Evolutionary conservation across 441 rosid species (phyloP), one percentile per base, ranked within the genome.

Genomic region (Croton laevigatus): DNA sequence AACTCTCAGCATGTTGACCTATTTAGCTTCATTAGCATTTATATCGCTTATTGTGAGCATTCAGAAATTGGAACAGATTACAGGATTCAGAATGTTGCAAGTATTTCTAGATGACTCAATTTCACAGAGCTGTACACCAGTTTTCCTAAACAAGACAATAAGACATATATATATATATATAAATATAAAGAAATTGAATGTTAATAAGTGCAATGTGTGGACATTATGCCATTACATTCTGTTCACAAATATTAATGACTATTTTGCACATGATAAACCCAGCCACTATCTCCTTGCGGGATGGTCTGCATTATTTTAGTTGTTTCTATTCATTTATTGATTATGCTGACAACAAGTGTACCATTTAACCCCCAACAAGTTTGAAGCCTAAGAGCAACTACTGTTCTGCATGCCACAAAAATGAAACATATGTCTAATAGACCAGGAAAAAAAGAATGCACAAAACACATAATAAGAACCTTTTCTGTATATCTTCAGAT

Each of bases 401-500:
- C n/a, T n/a, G n/a, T n/a, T 4, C 8, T n/a, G 0, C 36, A 55
- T 23, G 34, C 59, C 59, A 55, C 4, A 22, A 55, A 23, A 22
- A 9, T 55, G 59, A 54, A 19, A 20, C 14, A 5, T 51, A 51
- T 8, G 57, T 52, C n/a, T 52, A 23, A 8, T 2, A 4, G 2
- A 59, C 10, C 40, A 59, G 11, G 9, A 19, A 32, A 9, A 59
- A 45, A 48, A 59, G 65, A 19, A 48, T 19, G 59, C 42, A 54
- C n/a, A 63, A 48, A 57, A 68, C 22, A 34, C 8, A 13, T 12
- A 62, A 54, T 3, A 12, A 51, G 74, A 72, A 90, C 97, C 98
- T 88, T 79, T 87, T 91, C 68, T 90, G 98, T 74, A 89, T 85
- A 80, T 83, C 88, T 71, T 94, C 97, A n/a, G 88, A 82, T 48